Evolutionary conservation across 345 rosid genomes (phyloP).

Genomic region (Populus euphratica): DNA sequence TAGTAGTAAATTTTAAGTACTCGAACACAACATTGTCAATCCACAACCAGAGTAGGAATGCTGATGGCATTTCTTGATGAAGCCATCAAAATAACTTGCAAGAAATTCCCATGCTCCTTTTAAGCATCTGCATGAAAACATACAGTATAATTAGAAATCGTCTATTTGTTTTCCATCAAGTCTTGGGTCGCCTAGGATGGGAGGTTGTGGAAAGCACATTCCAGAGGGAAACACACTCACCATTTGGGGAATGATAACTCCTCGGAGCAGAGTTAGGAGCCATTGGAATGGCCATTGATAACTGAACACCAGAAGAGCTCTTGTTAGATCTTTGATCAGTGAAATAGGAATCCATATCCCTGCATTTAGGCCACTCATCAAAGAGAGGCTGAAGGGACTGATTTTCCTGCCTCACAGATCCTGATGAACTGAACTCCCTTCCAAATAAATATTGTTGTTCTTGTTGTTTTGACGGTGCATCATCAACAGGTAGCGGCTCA

Average conservation of each 20-base stretch:
- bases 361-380: constrained; percentile 26
- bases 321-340: constrained; percentile 11
- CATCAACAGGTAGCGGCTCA: constrained; percentile 11
- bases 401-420: constrained; percentile 16
- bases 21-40: background rate
- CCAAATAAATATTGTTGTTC: constrained; percentile 26
- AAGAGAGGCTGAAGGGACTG: constrained; percentile 24
- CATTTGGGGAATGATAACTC: background rate
- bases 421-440: constrained; percentile 16
- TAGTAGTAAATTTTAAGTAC: background rate
- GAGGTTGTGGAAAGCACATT: background rate
- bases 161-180: background rate
- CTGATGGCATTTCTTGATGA: background rate
- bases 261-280: constrained; percentile 2
- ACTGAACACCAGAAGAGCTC: constrained; percentile 20
- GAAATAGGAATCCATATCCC: constrained; percentile 14
- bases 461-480: constrained; percentile 18
- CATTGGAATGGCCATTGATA: constrained; percentile 26
- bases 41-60: background rate
- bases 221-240: background rate
- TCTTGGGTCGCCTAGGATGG: background rate
- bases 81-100: background rate
- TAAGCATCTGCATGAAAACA: background rate
- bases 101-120: background rate
- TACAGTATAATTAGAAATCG: background rate